Evolutionary conservation across 768 basidiomycete genomes (phyloP), one percentile per base, ranked within the genome.

Genomic region (Mycena floridula): DNA sequence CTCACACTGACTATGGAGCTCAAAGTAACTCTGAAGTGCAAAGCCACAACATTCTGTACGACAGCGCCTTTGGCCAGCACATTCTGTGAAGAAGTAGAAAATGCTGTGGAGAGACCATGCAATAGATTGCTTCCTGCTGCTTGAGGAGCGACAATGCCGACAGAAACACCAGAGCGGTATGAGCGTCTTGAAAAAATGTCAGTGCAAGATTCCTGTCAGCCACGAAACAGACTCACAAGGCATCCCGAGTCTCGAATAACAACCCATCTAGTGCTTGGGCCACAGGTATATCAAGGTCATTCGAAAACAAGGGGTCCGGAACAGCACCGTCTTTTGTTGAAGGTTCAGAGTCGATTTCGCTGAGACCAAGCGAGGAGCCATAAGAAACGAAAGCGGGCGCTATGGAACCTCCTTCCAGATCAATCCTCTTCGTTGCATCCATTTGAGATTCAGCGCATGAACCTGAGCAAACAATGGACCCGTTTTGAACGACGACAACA

Each of bases 241-340:
- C 76, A 59, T 85, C 76, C 45, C 82, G 76, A 15, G 81, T 76
- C 2, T 70, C 70, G 54, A 85, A 89, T 47, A 76, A 73, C 25
- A 88, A 69, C 0, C 90, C 89, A 56, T 93, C 89, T 4, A 74
- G 74, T 7, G 85, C 90, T 25, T 70, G 70, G 20, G 71, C 66
- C 40, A 69, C 45, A 15, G 64, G 64, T 11, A 79, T 52, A 41
- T 79, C 52, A 51, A 3, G 78, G 74, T 3, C 55, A 9, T 64
- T 57, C 2, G 59, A 49, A 51, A 56, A 52, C 59, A 79, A 48
- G 18, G 73, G 67, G 48, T 80, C 76, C 39, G 64, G 64, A 4
- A 77, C 72, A 18, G 54, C 46, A 2, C 86, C 85, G 50, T 89
- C 86, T 25, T 67, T 66, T 1, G 84, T 82, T 0, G 74, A 73